phyloP scores from a whole-genome alignment of 1,284 basidiomycete species.

The Ustanciosporium gigantosporum region DNA sequence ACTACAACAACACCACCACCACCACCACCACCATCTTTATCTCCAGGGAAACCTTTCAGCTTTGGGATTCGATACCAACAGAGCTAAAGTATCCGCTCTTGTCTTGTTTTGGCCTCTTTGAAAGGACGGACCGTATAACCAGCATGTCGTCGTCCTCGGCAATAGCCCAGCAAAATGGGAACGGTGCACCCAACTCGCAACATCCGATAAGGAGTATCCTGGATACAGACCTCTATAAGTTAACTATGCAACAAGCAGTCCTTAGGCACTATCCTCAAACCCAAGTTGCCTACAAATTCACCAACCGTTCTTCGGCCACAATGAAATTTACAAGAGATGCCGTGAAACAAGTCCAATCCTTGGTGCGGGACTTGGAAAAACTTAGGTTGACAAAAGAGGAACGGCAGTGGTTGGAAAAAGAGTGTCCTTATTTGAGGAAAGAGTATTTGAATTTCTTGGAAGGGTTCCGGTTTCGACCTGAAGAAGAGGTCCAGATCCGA shows the following conservation, averaged over 20 bases:
- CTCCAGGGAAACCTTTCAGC: too few species aligned
- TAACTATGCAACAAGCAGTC: conserved; percentile 97
- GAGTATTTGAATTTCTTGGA: conserved; percentile 78
- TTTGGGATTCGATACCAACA: too few species aligned
- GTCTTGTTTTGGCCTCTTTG: too few species aligned
- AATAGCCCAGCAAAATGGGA: neutral
- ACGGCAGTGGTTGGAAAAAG: conserved; percentile 69
- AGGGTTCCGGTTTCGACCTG: conserved; percentile 75
- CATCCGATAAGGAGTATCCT: conserved; percentile 69
- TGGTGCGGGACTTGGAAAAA: conserved; percentile 69
- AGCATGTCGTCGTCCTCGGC: neutral
- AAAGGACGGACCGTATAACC: too few species aligned
- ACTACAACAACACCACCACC: too few species aligned
- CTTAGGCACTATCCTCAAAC: conserved; percentile 76
- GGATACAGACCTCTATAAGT: conserved; percentile 97
- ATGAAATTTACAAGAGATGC: conserved; percentile 74
- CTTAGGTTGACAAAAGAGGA: conserved; percentile 72
- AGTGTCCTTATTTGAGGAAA: conserved; percentile 76
- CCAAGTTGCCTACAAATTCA: conserved; percentile 72
- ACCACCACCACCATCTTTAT: too few species aligned
- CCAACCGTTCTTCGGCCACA: conserved; percentile 72
- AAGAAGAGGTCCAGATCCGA: conserved; percentile 72
- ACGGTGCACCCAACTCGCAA: neutral
- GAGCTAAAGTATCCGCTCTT: too few species aligned
- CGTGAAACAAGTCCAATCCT: conserved; percentile 69